Evolutionary conservation across 352 stramenopile genomes (phyloP), one percentile per base, ranked within the genome.

Genomic region (Blastocystis sp.): DNA sequence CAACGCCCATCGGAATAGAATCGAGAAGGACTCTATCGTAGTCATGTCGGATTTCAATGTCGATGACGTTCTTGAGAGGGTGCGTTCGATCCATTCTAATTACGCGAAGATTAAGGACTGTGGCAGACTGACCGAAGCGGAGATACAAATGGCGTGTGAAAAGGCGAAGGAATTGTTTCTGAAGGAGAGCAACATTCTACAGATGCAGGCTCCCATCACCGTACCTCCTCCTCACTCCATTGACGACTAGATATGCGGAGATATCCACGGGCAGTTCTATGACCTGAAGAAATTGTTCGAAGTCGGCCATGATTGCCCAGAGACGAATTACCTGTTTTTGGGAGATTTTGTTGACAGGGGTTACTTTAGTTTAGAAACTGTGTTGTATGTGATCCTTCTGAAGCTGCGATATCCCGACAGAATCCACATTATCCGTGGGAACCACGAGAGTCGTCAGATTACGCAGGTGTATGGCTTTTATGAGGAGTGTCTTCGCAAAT

Each of bases 181-280:
- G 21, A 96, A 98, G 89, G 97, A 99, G 91, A 97, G 93, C 89
- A 99, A 99, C 91, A 97, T 99, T 38, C 96, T 99, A 92, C 92
- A 94, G 62, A 97, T 99, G 43, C 95, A 98, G 91, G 95, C 96
- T 60, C 97, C 97, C 19, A 97, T 99, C 24, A 99, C 97, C 80
- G 95, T 99, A 93, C 92, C 34, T 48, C 10, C 40, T 62, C 11
- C 38, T 77, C 3, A 42, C 24, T 17, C 3, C 42, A 78, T 40
- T 59, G n/a, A 81, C n/a, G n/a, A 4, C 6, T 87, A 98, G 95
- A 98, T 99, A 80, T 98, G 96, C 89, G 97, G 97, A 71, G 97
- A 99, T 90, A 98, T 99, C 88, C 97, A 99, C 91, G 97, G 97
- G 28, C 97, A 99, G 92, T 99, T 99, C 90, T 99, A 99, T 90